Base-by-base conservation (phyloP, 768 basidiomycete species). In the Trametopsis cervina region DNA sequence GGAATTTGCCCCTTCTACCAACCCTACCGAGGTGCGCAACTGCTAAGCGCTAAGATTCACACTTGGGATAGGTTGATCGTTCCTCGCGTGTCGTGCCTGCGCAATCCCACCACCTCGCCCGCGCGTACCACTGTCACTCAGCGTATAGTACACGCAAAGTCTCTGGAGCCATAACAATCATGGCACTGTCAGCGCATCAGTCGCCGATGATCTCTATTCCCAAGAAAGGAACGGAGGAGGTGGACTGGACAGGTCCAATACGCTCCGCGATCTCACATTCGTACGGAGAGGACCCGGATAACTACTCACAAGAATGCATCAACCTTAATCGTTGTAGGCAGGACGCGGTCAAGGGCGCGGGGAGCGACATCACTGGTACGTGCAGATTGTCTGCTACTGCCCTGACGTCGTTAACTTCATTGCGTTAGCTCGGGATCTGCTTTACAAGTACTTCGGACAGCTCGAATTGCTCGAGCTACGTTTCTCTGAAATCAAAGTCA, bases 401-500 rank as follows among this genome's bases (percentile, higher is more conserved):
- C 27, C 54, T 22, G 43, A 21, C 40, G 4, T 24, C 9, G 15
- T 21, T 9, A 17, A 13, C n/a, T 41, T 7, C 29, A 33, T 7
- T 33, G n/a, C 29, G 15, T 33, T 61, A 85, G 94, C 86, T 11
- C 78, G 94, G 42, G 95, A 98, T 69, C 75, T 98, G 18, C 74
- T 99, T 38, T 97, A 95, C 84, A 97, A 96, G 69, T 99, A 99
- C 71, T 99, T 98, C 70, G 95, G 96, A 27, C 96, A 99, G 66
- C 83, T 99, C 38, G 96, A 99, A 61, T 80, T 98, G 4, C 81
- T 99, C 35, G 96, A 99, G 63, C 77, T 99, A 44, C 83, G 96
- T 29, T 99, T 99, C 70, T 81, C 95, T 7, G 95, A 98, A 64
- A 91, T 98, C 54, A 80, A 89, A 57, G 93, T 97, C 66, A 86